Base-by-base conservation (phyloP, 371 early-diverging fungal species). In the Circinella umbellata region DNA sequence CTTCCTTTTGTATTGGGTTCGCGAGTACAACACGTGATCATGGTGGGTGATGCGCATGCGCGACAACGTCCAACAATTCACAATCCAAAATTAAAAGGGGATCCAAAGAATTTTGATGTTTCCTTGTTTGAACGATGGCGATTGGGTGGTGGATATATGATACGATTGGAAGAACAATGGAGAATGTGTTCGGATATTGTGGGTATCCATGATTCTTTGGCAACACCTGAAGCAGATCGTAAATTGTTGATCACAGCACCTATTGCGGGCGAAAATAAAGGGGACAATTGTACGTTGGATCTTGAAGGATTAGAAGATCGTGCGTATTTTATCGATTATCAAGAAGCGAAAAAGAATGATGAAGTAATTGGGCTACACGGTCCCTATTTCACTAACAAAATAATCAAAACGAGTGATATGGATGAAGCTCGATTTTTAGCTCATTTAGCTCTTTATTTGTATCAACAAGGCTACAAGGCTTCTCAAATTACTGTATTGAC, bases 121-220 rank as follows among this genome's bases (percentile, higher is more conserved):
- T 80, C 81, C 0, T 34, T 81, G 18, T 78, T 80, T 68, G 80
- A 79, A 36, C 70, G 81, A n/a, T 83, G 81, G 84, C 70, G 73
- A 38, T 9, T 49, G 10, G 51, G 78, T 3, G 73, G 74, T 9
- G 76, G 74, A 17, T 71, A 77, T 35, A 63, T 76, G 10, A 48
- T 72, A 0, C 49, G 57, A 1, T 53, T 84, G 0, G 75, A 80
- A 51, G 81, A 84, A 51, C 81, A 84, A 55, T 84, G 81, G 80
- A 76, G 81, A 27, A 80, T 84, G 79, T 74, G 76, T 37, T 51
- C 76, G 0, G 75, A 72, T 9, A 67, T 82, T 1, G 63, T 64
- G 3, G 49, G 55, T 9, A 55, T 74, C 8, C 69, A 68, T 46
- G 61, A 65, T 37, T 60, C 69, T 14, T 15, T 69, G 37, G 61